Evolutionary conservation across 176 grass and related monocot species (phyloP), one percentile per base, ranked within the genome.

Genomic region (Hsuehochloa calcarea): DNA sequence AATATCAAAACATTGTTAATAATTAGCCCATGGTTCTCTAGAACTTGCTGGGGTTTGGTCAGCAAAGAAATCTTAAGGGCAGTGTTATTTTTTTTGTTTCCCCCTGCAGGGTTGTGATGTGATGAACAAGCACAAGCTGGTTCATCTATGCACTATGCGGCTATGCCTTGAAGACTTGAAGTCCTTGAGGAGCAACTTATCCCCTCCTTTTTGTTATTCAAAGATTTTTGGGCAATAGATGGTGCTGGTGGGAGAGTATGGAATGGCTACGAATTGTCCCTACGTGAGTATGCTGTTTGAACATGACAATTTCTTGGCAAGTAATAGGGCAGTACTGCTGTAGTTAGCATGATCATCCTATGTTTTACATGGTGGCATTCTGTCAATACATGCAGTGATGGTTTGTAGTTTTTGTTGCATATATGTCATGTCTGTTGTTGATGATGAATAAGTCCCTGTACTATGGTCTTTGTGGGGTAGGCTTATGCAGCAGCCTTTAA

Each of bases 381-480:
- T 88, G 78, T 89, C 67, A 88, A 90, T 95, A 92, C 86, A 90
- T 87, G 56, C 50, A 85, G 83, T 45, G 83, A 84, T 82, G 59
- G 82, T 79, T 68, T 91, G 62, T 91, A 89, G 61, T 77, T 55
- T 71, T 26, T 26, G 47, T 35, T 34, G 31, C 31, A 34, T 34
- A 34, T 34, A 34, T 34, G 31, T 34, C 54, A 63, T 0, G 10
- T 16, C 56, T 63, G 51, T 79, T 29, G 65, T 50, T 7, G 2
- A 10, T 47, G n/a, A n/a, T n/a, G n/a, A n/a, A n/a, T n/a, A n/a
- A n/a, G n/a, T n/a, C n/a, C n/a, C n/a, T n/a, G n/a, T n/a, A n/a
- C n/a, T n/a, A n/a, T n/a, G n/a, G n/a, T n/a, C n/a, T n/a, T n/a
- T n/a, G n/a, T n/a, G n/a, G n/a, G n/a, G n/a, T n/a, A n/a, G n/a